These are phyloP conservation scores for Zasmidium cellare DNA, from an alignment of 2,329 filamentous ascomycete species.

Conservation along the genomic window DNA sequence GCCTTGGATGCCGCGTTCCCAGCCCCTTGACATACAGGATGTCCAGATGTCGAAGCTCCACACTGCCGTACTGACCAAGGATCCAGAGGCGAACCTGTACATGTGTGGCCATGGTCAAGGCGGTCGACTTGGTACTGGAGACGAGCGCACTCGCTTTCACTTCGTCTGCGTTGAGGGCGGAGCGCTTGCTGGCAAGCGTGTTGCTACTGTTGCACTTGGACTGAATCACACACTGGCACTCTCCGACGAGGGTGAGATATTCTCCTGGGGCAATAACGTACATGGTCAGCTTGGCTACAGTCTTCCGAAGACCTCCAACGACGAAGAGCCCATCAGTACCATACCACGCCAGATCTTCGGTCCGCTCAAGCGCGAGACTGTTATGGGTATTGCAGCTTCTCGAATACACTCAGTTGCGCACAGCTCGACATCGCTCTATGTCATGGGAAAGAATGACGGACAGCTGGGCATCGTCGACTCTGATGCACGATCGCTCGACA, in stretches of 20 bases:
- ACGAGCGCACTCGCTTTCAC: slow-evolving; percentile 84
- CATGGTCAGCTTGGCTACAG: slow-evolving; percentile 84
- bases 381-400: slow-evolving; percentile 84
- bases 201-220: slow-evolving; percentile 78
- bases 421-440: slow-evolving; percentile 78
- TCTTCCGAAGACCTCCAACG: slow-evolving; percentile 67
- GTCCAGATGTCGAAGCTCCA: slow-evolving; percentile 88
- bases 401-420: slow-evolving; percentile 88
- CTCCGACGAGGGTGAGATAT: slow-evolving; percentile 82
- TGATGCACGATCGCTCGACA: slow-evolving; percentile 83
- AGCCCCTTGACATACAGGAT: slow-evolving; percentile 74
- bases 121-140: slow-evolving; percentile 82
- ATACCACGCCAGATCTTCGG: slow-evolving; percentile 89
- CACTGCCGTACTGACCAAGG: slow-evolving; percentile 82
- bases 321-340: slow-evolving; percentile 81
- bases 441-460: slow-evolving; percentile 92
- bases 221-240: slow-evolving; percentile 89
- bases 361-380: slow-evolving; percentile 78
- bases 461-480: slow-evolving; percentile 94
- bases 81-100: slow-evolving; percentile 87
- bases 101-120: slow-evolving; percentile 90
- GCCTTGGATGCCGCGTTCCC: slow-evolving; percentile 70
- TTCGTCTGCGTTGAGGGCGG: slow-evolving; percentile 81
- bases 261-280: slow-evolving; percentile 90
- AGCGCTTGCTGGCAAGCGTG: slow-evolving; percentile 68